Conservation (phyloP, 2,329 filamentous ascomycete genomes). For the Orbilia blumenaviensis region DNA sequence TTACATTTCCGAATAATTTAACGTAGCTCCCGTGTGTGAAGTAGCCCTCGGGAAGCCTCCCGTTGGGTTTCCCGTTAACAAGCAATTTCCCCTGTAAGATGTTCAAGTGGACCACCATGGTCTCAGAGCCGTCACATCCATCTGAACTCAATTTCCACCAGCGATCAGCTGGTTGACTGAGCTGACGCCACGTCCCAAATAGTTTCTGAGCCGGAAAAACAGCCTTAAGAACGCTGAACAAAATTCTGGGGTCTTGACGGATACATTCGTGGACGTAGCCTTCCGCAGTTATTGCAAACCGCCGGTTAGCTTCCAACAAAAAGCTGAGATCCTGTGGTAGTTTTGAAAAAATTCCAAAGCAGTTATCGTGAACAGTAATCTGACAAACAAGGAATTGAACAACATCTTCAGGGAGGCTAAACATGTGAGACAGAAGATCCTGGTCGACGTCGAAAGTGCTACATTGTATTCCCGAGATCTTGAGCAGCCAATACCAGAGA, state of each 20-base stretch:
- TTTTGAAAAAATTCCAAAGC: neutral
- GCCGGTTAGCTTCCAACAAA: neutral
- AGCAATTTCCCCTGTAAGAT: constrained; percentile 66
- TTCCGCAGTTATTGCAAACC: neutral
- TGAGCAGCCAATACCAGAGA: constrained; percentile 15
- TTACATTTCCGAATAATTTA: constrained; percentile 64
- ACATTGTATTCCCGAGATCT: constrained; percentile 9
- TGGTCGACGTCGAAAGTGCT: constrained; percentile 21
- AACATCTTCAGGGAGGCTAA: neutral
- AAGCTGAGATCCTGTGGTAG: neutral
- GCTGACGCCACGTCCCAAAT: neutral
- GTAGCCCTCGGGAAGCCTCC: constrained; percentile 64
- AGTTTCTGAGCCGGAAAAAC: neutral
- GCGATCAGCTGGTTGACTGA: constrained; percentile 9
- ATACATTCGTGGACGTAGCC: neutral
- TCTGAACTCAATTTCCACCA: constrained; percentile 54
- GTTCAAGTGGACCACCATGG: constrained; percentile 64
- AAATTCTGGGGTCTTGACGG: neutral
- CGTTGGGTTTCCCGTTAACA: constrained; percentile 65
- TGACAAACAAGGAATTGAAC: constrained; percentile 3
- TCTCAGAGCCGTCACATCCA: constrained; percentile 57
- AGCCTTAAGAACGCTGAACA: neutral
- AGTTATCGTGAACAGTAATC: constrained; percentile 28
- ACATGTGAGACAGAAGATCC: neutral
- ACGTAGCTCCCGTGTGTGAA: constrained; percentile 62